phyloP scores from a whole-genome alignment of 1,139 yeast species.

The Ogataea hybrid region DNA sequence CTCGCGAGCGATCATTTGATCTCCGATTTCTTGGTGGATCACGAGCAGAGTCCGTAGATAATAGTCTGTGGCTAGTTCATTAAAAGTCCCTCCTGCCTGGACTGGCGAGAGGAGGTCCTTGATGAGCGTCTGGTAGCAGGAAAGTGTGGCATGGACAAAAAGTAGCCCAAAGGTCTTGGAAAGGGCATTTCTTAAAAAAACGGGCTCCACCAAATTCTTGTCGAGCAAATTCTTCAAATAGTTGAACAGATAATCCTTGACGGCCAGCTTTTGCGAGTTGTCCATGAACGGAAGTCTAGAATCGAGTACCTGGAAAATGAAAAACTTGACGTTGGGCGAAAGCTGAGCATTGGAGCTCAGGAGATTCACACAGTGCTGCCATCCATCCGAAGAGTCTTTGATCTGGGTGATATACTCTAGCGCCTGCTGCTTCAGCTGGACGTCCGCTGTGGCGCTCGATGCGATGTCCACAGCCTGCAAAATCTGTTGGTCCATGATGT shows the following conservation, averaged over 20 bases:
- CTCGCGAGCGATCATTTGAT: constrained; percentile 74
- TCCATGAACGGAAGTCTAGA: constrained; percentile 54
- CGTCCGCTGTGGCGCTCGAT: constrained; percentile 72
- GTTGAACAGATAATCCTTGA: constrained; percentile 43
- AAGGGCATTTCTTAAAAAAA: constrained; percentile 72
- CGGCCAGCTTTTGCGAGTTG: constrained; percentile 44
- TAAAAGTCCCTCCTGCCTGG: constrained; percentile 32
- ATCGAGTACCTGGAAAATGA: constrained; percentile 77
- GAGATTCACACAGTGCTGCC: constrained; percentile 70
- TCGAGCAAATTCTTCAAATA: constrained; percentile 37
- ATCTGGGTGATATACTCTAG: constrained; percentile 73
- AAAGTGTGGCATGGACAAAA: constrained; percentile 64
- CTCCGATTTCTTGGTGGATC: constrained; percentile 91
- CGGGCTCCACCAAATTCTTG: constrained; percentile 46
- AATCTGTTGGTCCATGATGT: constrained; percentile 77
- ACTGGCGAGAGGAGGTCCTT: constrained; percentile 54
- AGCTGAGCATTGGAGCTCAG: constrained; percentile 35
- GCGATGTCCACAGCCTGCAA: constrained; percentile 94
- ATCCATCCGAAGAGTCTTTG: constrained; percentile 75
- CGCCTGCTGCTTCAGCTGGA: constrained; percentile 75
- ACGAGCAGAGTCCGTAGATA: constrained; percentile 70
- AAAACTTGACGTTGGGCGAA: constrained; percentile 60
- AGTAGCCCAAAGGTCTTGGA: constrained; percentile 71
- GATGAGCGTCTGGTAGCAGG: constrained; percentile 65
- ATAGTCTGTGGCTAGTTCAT: constrained; percentile 65